Conservation (phyloP, 225 moss, liverwort and hornwort species). For the Pseudisothecium myosuroides region DNA sequence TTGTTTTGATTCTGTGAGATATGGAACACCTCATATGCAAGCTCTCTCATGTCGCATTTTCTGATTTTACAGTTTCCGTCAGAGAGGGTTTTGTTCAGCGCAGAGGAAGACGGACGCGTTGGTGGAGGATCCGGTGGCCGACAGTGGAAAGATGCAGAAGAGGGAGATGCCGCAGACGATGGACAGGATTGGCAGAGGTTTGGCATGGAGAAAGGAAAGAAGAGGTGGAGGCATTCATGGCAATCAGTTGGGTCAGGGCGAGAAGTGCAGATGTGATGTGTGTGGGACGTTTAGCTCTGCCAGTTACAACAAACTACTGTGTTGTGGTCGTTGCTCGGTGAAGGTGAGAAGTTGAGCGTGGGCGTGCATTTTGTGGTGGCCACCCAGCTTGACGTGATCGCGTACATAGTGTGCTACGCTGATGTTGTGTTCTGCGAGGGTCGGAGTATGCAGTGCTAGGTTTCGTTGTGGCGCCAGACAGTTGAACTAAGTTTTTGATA, state of each 20-base stretch:
- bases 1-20: not conserved
- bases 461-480: not conserved
- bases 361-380: not conserved
- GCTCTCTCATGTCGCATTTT: not conserved
- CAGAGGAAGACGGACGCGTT: conserved; percentile 6
- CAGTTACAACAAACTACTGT: conserved; percentile 64
- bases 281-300: conserved; percentile 71
- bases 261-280: conserved; percentile 59
- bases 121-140: not conserved
- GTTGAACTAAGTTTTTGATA: not conserved
- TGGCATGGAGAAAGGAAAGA: conserved; percentile 1
- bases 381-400: not conserved
- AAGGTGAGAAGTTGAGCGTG: conserved; percentile 53
- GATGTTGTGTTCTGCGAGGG: not conserved
- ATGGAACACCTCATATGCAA: not conserved
- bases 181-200: conserved; percentile 4
- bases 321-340: conserved; percentile 75
- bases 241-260: not conserved
- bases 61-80: not conserved
- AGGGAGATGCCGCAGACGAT: not conserved
- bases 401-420: not conserved
- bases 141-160: conserved; percentile 1
- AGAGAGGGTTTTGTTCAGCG: not conserved
- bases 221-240: not conserved
- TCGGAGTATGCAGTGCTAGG: not conserved